Base-by-base conservation (phyloP, 331 rosid genomes). In the Stylosanthes scabra region DNA sequence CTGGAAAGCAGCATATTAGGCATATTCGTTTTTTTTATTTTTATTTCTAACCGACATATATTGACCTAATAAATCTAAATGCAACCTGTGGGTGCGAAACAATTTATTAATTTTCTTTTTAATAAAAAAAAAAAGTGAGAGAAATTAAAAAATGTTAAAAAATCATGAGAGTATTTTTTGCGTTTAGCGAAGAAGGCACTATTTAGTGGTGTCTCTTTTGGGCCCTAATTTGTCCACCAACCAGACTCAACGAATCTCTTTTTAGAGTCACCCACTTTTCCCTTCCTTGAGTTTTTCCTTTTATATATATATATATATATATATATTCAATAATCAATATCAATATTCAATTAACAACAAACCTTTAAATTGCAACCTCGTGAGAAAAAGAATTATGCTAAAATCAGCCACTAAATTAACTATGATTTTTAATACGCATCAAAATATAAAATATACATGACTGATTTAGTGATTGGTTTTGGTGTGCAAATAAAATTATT, bases 141-240 rank as follows among this genome's bases (percentile, higher is more conserved):
- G 7, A 39, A 11, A 50, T 34, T 15, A 3, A 40, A 41, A 47
- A 45, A n/a, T n/a, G n/a, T n/a, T 59, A 2, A 11, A 28, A 68
- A 34, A 8, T 3, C 5, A 42, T 7, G 5, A 44, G 15, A 20
- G n/a, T 9, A 7, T 74, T 46, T 29, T 56, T 37, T 63, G 59
- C 20, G 20, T 3, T 8, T 16, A 54, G 41, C 61, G 0, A 14
- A 46, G n/a, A 65, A 71, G 64, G 62, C 8, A 31, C 37, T 31
- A 45, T 20, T 71, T 50, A 5, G 63, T n/a, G 65, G 64, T 10
- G 62, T 56, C 74, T 9, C 28, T 42, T 51, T 72, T 15, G 66
- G 49, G 60, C 40, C 66, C 75, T 41, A 60, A 55, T 11, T 11
- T 73, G 20, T 59, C 55, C 50, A 62, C 79, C 83, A 79, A 67